Conservation (phyloP, 495 filamentous ascomycete genomes). For the Aspergillus cavernicola region DNA sequence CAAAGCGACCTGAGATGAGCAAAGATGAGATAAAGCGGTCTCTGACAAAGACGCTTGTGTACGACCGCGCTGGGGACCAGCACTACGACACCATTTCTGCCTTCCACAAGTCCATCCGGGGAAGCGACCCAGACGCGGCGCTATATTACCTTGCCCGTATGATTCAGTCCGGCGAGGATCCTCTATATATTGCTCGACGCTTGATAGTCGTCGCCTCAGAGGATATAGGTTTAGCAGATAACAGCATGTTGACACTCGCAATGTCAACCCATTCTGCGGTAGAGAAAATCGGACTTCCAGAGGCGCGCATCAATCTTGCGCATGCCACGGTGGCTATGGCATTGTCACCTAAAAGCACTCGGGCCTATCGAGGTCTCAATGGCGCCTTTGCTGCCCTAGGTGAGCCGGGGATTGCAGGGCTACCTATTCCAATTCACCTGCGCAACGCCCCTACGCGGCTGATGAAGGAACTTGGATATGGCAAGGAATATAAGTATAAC, state of each 20-base stretch:
- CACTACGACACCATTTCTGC: conserved; percentile 95
- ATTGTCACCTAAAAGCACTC: conserved; percentile 77
- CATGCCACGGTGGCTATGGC: conserved; percentile 83
- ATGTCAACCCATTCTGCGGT: conserved; percentile 80
- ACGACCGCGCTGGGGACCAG: conserved; percentile 91
- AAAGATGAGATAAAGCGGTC: conserved; percentile 70
- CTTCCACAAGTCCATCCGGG: conserved; percentile 93
- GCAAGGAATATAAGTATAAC: conserved; percentile 93
- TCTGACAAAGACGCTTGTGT: conserved; percentile 86
- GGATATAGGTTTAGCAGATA: conserved; percentile 89
- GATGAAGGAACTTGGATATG: conserved; percentile 91
- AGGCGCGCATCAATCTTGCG: conserved; percentile 87
- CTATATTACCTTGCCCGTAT: conserved; percentile 94
- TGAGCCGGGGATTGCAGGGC: conserved; percentile 73
- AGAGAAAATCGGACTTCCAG: conserved; percentile 89
- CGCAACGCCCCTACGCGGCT: conserved; percentile 86
- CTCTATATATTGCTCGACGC: conserved; percentile 83
- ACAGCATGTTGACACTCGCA: conserved; percentile 75
- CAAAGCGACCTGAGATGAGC: conserved; percentile 47
- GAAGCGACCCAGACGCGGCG: conserved; percentile 78
- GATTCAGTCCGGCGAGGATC: conserved; percentile 94
- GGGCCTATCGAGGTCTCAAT: conserved; percentile 78
- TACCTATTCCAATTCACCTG: conserved; percentile 83
- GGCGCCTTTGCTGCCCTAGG: conserved; percentile 69
- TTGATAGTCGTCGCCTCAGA: conserved; percentile 91